phyloP scores from a whole-genome alignment of 805 yeast genomes.

The Candida suzukii region DNA sequence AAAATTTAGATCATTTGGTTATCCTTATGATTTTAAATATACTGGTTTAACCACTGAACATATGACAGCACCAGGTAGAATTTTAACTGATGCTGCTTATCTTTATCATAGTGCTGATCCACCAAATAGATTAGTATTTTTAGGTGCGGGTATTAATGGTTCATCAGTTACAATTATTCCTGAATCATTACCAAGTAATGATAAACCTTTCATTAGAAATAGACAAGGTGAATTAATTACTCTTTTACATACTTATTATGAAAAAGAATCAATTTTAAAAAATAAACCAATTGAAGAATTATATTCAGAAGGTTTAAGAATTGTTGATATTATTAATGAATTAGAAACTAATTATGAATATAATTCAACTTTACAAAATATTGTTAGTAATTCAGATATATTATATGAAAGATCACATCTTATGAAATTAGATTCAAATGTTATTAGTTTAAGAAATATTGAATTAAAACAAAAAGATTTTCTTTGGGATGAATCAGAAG shows the following conservation, averaged over 20 bases:
- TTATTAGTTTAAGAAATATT: conserved; percentile 7
- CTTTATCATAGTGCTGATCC: conserved; percentile 20
- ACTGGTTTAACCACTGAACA: conserved; percentile 8
- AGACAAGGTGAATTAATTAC: conserved; percentile 7
- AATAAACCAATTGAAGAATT: conserved; percentile 5
- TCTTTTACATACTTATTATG: conserved; percentile 10
- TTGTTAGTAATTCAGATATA: neutral
- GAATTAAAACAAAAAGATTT: conserved; percentile 16
- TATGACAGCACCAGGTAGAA: conserved; percentile 18
- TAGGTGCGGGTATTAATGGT: conserved; percentile 22
- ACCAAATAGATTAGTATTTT: conserved; percentile 23
- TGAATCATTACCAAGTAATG: conserved; percentile 6
- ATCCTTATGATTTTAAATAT: conserved; percentile 15
- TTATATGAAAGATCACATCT: neutral
- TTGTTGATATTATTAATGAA: conserved; percentile 7
- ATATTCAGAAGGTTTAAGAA: conserved; percentile 16
- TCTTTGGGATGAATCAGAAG: conserved; percentile 14
- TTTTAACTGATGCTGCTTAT: conserved; percentile 23
- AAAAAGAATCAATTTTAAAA: conserved; percentile 8
- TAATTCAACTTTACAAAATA: neutral
- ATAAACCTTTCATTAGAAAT: conserved; percentile 4
- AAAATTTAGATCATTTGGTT: conserved; percentile 3
- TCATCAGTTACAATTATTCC: conserved; percentile 22
- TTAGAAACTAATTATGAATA: conserved; percentile 5
- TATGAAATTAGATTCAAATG: conserved; percentile 6